Conservation (phyloP, 176 grass and related monocot species). For the Raddia guianensis region DNA sequence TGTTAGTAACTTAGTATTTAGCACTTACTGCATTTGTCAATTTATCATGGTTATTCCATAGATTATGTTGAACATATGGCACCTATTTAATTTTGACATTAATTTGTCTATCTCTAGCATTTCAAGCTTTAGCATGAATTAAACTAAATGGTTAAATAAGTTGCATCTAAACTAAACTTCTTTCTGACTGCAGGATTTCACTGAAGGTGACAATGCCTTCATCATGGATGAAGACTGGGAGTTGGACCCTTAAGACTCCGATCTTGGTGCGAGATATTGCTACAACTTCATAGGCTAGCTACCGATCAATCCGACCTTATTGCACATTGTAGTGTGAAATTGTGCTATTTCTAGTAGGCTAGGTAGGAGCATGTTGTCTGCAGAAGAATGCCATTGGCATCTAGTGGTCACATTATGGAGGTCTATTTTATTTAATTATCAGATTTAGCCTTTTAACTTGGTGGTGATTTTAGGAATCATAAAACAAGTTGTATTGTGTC, state of each 20-base stretch:
- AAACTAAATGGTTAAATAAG: neutral
- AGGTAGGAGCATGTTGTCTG: slow-evolving; percentile 30
- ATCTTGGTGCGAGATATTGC: neutral
- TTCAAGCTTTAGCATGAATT: neutral
- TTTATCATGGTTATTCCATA: neutral
- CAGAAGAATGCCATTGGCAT: slow-evolving; percentile 3
- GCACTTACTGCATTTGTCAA: neutral
- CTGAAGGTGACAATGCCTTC: neutral
- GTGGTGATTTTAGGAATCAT: neutral
- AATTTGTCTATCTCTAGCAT: neutral
- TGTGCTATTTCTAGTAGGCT: neutral
- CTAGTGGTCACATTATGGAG: neutral
- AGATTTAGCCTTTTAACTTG: neutral
- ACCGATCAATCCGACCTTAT: neutral
- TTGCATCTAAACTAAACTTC: neutral
- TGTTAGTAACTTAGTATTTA: neutral
- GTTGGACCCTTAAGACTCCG: neutral
- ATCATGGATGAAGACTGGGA: slow-evolving; percentile 22
- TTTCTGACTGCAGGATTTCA: slow-evolving; percentile 27
- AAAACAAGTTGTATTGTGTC: neutral
- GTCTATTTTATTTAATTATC: neutral
- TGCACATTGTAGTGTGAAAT: slow-evolving; percentile 15
- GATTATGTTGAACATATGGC: neutral
- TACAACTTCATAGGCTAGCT: neutral
- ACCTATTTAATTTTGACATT: neutral